Evolutionary conservation across 228 moss, liverwort and hornwort species (phyloP).

Genomic region (Sphagnum magellanicum): DNA sequence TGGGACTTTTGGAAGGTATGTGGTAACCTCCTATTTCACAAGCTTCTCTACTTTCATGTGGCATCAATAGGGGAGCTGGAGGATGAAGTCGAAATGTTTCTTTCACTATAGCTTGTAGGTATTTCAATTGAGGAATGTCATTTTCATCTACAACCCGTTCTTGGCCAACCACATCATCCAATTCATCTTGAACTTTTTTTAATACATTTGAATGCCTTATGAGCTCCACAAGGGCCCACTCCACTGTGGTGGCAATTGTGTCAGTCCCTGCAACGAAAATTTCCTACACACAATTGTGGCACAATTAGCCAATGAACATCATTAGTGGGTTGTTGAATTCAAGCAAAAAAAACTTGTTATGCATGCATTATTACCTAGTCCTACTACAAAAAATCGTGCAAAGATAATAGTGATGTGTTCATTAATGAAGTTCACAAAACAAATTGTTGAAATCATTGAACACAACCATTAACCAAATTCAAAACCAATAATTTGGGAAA

Average conservation of each 20-base stretch:
- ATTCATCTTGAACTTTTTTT: slow-evolving; percentile 5
- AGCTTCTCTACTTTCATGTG: slow-evolving; percentile 3
- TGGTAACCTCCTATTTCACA: slow-evolving; percentile 8
- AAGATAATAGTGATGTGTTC: too few relatives aligned
- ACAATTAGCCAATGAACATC: too few relatives aligned
- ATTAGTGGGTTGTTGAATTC: too few relatives aligned
- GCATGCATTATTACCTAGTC: too few relatives aligned
- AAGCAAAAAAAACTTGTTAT: too few relatives aligned
- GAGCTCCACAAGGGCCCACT: slow-evolving; percentile 8
- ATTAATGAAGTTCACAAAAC: too few relatives aligned
- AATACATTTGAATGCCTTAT: slow-evolving; percentile 1
- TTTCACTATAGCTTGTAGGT: slow-evolving; percentile 7
- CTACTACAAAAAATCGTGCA: too few relatives aligned
- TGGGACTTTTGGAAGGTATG: slow-evolving; percentile 1
- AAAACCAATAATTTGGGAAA: too few relatives aligned
- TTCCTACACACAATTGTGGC: not conserved
- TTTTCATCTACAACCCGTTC: slow-evolving; percentile 6
- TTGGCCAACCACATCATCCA: slow-evolving; percentile 3
- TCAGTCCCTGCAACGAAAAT: slow-evolving; percentile 6
- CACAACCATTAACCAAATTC: too few relatives aligned
- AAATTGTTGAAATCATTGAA: too few relatives aligned
- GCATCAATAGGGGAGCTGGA: slow-evolving; percentile 2
- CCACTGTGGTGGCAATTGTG: slow-evolving; percentile 1
- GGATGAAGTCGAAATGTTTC: slow-evolving; percentile 5
- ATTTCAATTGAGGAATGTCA: slow-evolving; percentile 2